Conservation (phyloP, 345 rosid genomes). For the Ricinus communis region DNA sequence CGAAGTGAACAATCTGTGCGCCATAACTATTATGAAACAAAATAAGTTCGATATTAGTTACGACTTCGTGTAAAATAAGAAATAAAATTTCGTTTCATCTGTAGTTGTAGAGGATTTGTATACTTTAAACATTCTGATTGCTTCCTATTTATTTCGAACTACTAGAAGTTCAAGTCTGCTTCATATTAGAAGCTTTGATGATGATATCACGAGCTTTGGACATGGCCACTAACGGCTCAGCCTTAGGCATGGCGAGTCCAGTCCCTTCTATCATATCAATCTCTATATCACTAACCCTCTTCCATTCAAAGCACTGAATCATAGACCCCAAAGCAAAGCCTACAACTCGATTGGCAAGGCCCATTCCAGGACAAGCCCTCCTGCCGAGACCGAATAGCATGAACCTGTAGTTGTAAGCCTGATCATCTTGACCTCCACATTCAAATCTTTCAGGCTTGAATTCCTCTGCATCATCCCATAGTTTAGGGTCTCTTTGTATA, state of each 20-base stretch:
- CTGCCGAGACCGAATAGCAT: conserved; percentile 17
- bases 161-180: too few relatives aligned
- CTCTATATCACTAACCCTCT: background rate
- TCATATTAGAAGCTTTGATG: too few relatives aligned
- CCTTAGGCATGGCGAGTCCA: conserved; percentile 6
- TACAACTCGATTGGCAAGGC: conserved; percentile 9
- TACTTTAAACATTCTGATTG: too few relatives aligned
- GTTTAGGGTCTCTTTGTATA: conserved; percentile 16
- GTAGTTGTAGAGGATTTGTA: too few relatives aligned
- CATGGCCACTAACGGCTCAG: conserved; percentile 9
- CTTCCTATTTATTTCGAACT: too few relatives aligned
- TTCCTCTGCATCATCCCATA: conserved; percentile 6
- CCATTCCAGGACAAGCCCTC: conserved; percentile 22
- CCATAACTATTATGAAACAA: too few relatives aligned
- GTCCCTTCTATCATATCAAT: conserved; percentile 9
- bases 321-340: conserved; percentile 11
- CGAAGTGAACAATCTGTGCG: too few relatives aligned
- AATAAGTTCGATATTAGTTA: too few relatives aligned
- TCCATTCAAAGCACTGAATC: conserved; percentile 26
- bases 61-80: too few relatives aligned
- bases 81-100: too few relatives aligned
- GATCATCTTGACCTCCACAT: background rate
- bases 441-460: conserved; percentile 15
- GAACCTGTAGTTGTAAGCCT: background rate
- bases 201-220: conserved; percentile 9